Conservation (phyloP, 2,329 filamentous ascomycete species). For the Colletotrichum lindemuthianum region DNA sequence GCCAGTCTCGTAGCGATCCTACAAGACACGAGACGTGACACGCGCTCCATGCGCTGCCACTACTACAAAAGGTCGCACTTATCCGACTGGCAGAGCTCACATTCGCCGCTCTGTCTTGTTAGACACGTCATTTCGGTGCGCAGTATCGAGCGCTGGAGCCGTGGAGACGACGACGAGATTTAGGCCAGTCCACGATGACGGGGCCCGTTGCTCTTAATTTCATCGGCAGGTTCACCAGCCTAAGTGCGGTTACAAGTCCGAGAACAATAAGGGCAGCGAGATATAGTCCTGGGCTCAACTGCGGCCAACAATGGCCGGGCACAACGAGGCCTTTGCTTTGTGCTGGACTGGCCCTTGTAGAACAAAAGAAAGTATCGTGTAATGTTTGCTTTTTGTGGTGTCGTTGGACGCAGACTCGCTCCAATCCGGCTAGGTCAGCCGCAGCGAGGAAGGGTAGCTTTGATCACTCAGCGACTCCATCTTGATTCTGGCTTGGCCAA, state of each 20-base stretch:
- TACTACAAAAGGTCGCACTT: conserved; percentile 24
- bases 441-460: conserved; percentile 18
- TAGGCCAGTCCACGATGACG: no score
- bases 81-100: not conserved
- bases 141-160: no score
- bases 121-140: no score
- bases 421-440: conserved; percentile 23
- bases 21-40: conserved; percentile 20
- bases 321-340: not conserved
- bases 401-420: conserved; percentile 27
- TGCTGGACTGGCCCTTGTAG: conserved; percentile 4
- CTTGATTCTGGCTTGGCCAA: conserved; percentile 18
- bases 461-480: conserved; percentile 22
- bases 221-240: no score
- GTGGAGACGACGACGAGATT: no score
- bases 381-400: conserved; percentile 24
- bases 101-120: no score
- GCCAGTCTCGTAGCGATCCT: conserved; percentile 12
- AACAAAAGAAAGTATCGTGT: conserved; percentile 22
- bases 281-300: no score
- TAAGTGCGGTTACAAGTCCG: no score
- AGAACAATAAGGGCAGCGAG: no score
- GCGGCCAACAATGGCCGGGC: no score
- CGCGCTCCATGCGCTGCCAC: conserved; percentile 29
- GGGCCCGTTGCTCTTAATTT: no score